phyloP scores from a whole-genome alignment of 257 asterid species.

The Lycium barbarum region DNA sequence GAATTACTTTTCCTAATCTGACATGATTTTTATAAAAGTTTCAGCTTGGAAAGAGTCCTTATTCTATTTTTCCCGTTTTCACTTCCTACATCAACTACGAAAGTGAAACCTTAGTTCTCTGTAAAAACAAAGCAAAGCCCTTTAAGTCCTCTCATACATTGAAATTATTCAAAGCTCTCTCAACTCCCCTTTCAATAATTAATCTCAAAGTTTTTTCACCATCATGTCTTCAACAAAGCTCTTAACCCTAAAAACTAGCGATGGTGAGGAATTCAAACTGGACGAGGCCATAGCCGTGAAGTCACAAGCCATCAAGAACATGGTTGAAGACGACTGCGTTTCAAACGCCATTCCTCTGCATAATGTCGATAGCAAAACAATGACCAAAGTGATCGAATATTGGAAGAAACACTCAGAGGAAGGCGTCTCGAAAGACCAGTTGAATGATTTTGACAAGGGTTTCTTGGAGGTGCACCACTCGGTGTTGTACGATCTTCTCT shows the following conservation, averaged over 20 bases:
- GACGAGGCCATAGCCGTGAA: neutral
- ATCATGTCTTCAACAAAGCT: neutral
- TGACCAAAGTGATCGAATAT: conserved; percentile 37
- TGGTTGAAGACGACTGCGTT: conserved; percentile 26
- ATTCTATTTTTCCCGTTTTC: neutral
- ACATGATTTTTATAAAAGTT: neutral
- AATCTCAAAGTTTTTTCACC: neutral
- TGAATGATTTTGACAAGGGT: conserved; percentile 24
- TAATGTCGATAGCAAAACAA: conserved; percentile 21
- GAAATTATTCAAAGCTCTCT: too few relatives aligned
- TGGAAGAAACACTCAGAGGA: neutral
- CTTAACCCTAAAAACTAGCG: neutral
- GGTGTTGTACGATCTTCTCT: neutral
- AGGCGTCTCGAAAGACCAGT: neutral
- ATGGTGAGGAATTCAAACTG: conserved; percentile 1
- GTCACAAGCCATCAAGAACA: conserved; percentile 15
- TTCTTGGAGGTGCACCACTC: neutral
- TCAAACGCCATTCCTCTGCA: conserved; percentile 22
- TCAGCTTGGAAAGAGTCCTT: neutral
- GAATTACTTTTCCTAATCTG: too few relatives aligned
- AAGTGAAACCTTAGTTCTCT: neutral
- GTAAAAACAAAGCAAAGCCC: neutral
- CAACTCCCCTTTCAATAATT: neutral
- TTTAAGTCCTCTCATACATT: too few relatives aligned
- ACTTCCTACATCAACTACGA: neutral